Conservation (phyloP, 345 rosid genomes). For the Populus davidiana region DNA sequence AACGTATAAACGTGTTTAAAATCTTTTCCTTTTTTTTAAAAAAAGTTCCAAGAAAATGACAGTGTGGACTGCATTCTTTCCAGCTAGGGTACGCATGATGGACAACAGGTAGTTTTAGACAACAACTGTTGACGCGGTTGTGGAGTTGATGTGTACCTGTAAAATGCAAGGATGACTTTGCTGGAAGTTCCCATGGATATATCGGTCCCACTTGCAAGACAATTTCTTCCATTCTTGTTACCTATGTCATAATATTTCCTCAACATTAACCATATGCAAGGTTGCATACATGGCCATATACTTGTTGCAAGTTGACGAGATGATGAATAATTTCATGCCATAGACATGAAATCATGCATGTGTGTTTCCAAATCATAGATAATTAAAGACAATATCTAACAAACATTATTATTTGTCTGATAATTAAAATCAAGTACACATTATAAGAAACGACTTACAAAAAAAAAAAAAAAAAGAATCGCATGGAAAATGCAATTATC, state of each 20-base stretch:
- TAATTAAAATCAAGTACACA: background rate
- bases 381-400: slow-evolving; percentile 1
- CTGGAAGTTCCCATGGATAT: background rate
- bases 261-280: background rate
- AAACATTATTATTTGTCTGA: background rate
- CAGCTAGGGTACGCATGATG: slow-evolving; percentile 4
- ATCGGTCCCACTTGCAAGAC: background rate
- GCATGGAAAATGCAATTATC: background rate
- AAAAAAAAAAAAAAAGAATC: too few species aligned
- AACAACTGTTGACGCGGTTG: slow-evolving; percentile 5
- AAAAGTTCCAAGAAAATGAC: too few species aligned
- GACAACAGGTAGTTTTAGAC: background rate
- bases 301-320: background rate
- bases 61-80: slow-evolving; percentile 1
- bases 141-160: background rate
- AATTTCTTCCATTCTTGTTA: background rate
- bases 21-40: too few species aligned
- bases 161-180: background rate
- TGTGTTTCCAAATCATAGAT: background rate
- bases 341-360: slow-evolving; percentile 4
- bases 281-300: background rate
- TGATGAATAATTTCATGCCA: background rate
- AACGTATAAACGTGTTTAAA: too few species aligned
- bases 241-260: too few species aligned
- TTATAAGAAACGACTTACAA: background rate